Conservation (phyloP, 1,284 basidiomycete species). For the Fomitopsis schrenkii region DNA sequence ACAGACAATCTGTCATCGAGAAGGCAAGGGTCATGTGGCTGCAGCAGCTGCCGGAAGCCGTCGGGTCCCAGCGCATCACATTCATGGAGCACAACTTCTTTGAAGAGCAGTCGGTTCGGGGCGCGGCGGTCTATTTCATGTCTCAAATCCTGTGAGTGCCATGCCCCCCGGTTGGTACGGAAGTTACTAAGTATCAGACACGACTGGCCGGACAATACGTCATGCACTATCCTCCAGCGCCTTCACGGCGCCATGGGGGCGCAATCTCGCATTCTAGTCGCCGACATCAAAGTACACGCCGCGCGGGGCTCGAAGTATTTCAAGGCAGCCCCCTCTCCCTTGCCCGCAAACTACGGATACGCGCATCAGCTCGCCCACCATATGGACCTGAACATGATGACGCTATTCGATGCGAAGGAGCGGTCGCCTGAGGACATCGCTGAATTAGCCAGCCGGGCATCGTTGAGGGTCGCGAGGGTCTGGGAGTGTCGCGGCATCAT, state of each 20-base stretch:
- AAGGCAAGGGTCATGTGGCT: constrained; percentile 11
- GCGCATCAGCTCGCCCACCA: constrained; percentile 6
- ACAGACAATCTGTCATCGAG: constrained; percentile 11
- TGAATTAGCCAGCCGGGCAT: constrained; percentile 6
- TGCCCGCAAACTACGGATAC: constrained; percentile 14
- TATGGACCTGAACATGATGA: constrained; percentile 13
- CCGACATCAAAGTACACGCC: constrained; percentile 8
- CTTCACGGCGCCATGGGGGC: constrained; percentile 7
- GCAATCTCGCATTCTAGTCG: constrained; percentile 10
- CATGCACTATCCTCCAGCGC: constrained; percentile 7
- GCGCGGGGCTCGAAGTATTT: constrained; percentile 9
- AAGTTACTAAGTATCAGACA: constrained; percentile 2
- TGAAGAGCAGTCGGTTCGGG: constrained; percentile 23
- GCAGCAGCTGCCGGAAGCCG: constrained; percentile 7
- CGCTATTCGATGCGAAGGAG: constrained; percentile 10
- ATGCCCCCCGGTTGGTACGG: neutral
- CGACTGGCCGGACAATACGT: constrained; percentile 14
- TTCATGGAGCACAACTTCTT: constrained; percentile 29
- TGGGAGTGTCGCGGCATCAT: constrained; percentile 10
- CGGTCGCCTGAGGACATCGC: constrained; percentile 8
- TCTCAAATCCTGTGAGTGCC: constrained; percentile 22
- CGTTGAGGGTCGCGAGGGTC: constrained; percentile 7
- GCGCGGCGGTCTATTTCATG: constrained; percentile 25
- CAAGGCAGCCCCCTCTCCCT: constrained; percentile 7
- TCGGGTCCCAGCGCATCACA: constrained; percentile 2